Evolutionary conservation across 169 alveolate species (phyloP), one percentile per base, ranked within the genome.

Genomic region (Neospora caninum): DNA sequence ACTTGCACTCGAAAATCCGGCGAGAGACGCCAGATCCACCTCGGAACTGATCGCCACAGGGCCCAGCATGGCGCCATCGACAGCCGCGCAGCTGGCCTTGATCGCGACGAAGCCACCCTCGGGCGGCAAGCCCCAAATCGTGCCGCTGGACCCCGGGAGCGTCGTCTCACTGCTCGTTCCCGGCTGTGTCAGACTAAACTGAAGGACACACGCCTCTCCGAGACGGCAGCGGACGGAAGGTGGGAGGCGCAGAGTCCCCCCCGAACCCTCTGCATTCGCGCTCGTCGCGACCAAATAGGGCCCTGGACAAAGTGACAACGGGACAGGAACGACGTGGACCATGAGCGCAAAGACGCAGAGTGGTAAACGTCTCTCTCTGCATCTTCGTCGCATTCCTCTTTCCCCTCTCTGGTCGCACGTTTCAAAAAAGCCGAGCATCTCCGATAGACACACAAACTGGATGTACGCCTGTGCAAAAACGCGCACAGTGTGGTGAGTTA

Each of bases 31-130:
- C 4, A 82, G 89, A 18, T 39, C 16, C 29, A 82, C 89, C 25
- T 2, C 31, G 4, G 89, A 38, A 2, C 31, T 42, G 31, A 43
- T 7, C n/a, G 16, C 36, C 4, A 13, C 22, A 22, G 89, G 89
- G 10, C 89, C 89, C 10, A 43, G 36, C 89, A 82, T 82, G 34
- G 53, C 20, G 6, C 41, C 38, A 38, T 42, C 39, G 0, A 29
- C 89, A 7, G 89, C n/a, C 67, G 39, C 16, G 38, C 89, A 82
- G 89, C 36, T 82, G 9, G 64, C n/a, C 67, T 82, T 82, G 53
- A 82, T 7, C 18, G 69, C 89, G 34, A 82, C 34, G 58, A 16
- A 39, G 39, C 43, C 64, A 34, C 67, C 89, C 13, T 13, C 38
- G 39, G 58, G 10, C 10, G 53, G 69, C 1, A 82, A 4, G 39